A percentile compares a stretch with the other conserved stretches of the same genome.
Evolutionary conservation across 257 asterid species (phyloP).

Genomic region (Gentiana dahurica): DNA sequence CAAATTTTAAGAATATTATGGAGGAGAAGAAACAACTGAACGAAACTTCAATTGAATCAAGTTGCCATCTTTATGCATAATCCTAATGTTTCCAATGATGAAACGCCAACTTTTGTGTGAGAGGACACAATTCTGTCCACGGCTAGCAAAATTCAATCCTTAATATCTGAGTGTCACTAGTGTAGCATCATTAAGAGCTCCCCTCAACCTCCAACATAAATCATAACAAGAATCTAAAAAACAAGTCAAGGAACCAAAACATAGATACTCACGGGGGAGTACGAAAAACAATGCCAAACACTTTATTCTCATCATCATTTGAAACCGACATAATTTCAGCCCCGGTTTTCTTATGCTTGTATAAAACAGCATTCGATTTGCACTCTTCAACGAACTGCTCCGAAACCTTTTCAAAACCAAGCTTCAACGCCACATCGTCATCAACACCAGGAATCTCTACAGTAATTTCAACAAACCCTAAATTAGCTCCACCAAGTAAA

Average conservation of each 20-base stretch:
- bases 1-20: too few relatives aligned
- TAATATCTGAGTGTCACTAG: too few relatives aligned
- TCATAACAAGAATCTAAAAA: not conserved
- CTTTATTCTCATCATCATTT: slow-evolving; percentile 94
- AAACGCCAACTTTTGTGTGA: too few relatives aligned
- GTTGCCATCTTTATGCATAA: too few relatives aligned
- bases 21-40: too few relatives aligned
- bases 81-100: too few relatives aligned
- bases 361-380: slow-evolving; percentile 78
- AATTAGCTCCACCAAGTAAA: not conserved
- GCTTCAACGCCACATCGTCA: slow-evolving; percentile 69
- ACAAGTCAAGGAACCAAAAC: not conserved
- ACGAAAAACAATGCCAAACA: slow-evolving; percentile 88
- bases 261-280: slow-evolving; percentile 81
- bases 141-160: too few relatives aligned
- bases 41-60: too few relatives aligned
- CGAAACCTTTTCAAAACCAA: slow-evolving; percentile 79
- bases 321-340: slow-evolving; percentile 92
- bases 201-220: not conserved
- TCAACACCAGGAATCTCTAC: slow-evolving; percentile 58
- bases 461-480: not conserved
- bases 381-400: slow-evolving; percentile 94
- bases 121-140: too few relatives aligned
- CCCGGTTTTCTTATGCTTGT: slow-evolving; percentile 94
- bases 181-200: too few relatives aligned